Percentiles rank a stretch among this genome's conserved stretches.
phyloP scores from a whole-genome alignment of 495 filamentous ascomycete species.

The Clohesyomyces aquaticus region DNA sequence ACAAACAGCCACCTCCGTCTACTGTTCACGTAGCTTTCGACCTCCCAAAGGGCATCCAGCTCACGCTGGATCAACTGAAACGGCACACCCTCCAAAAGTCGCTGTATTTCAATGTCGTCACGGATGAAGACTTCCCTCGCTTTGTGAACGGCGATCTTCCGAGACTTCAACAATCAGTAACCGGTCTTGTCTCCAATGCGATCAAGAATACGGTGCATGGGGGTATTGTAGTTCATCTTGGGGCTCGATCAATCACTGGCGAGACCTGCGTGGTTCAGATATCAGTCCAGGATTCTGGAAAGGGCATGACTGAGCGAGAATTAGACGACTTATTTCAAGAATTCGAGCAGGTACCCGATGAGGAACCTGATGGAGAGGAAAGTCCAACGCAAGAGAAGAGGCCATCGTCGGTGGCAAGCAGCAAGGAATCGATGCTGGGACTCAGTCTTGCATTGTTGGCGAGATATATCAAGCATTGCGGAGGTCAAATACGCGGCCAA shows the following conservation, averaged over 20 bases:
- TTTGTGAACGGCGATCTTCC: conserved; percentile 18
- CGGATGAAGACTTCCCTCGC: conserved; percentile 9
- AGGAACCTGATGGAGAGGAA: not conserved
- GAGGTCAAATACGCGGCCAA: conserved; percentile 21
- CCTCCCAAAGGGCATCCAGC: conserved; percentile 5
- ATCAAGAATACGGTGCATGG: conserved; percentile 16
- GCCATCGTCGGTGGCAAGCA: not conserved
- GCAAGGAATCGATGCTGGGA: conserved; percentile 9
- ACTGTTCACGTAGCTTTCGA: conserved; percentile 9
- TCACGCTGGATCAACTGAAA: conserved; percentile 5
- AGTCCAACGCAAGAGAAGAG: not conserved
- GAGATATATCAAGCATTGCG: conserved; percentile 24
- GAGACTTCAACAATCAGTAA: conserved; percentile 20
- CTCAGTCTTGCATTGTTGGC: conserved; percentile 25
- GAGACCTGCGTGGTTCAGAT: conserved; percentile 18
- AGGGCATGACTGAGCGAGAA: conserved; percentile 19
- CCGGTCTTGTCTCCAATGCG: conserved; percentile 21
- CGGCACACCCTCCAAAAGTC: conserved; percentile 16
- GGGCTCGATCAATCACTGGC: not conserved
- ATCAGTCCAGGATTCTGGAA: conserved; percentile 17
- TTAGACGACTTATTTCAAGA: conserved; percentile 26
- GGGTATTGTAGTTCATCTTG: conserved; percentile 11
- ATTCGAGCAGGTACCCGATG: conserved; percentile 20
- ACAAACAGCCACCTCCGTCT: conserved; percentile 5
- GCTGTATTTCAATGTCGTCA: conserved; percentile 11